These are phyloP conservation scores for Takashimella tepidaria DNA, from an alignment of 1,284 basidiomycete species.

Conservation along the genomic window DNA sequence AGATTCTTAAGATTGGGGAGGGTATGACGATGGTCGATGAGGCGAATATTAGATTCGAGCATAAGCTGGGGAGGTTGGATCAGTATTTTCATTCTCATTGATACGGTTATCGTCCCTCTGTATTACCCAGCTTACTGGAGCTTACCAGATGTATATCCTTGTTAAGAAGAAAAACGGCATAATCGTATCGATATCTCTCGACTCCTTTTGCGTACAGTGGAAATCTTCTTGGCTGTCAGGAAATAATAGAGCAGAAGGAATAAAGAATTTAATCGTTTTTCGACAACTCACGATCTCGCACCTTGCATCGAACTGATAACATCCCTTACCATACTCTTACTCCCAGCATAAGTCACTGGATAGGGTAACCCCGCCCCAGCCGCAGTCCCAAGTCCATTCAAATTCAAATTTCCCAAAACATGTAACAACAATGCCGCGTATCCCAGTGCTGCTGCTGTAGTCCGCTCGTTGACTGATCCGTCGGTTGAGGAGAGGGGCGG, in stretches of 20 bases:
- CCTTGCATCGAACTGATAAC: constrained; percentile 90
- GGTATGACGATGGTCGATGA: constrained; percentile 90
- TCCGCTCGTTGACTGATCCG: constrained; percentile 69
- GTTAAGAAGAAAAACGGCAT: constrained; percentile 93
- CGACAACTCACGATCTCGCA: constrained; percentile 69
- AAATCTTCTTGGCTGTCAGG: constrained; percentile 63
- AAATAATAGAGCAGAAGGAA: too few relatives aligned
- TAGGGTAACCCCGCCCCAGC: constrained; percentile 60
- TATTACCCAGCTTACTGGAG: constrained; percentile 10
- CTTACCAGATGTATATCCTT: constrained; percentile 92
- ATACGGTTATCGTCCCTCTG: too few relatives aligned
- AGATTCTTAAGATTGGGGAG: constrained; percentile 94
- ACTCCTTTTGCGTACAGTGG: constrained; percentile 90
- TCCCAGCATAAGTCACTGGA: constrained; percentile 81
- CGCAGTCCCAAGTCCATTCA: constrained; percentile 44
- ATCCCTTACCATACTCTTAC: constrained; percentile 80
- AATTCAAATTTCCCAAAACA: constrained; percentile 64
- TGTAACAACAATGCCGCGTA: constrained; percentile 80
- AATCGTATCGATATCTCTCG: constrained; percentile 94
- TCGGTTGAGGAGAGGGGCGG: constrained; percentile 60
- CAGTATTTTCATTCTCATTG: constrained; percentile 9
- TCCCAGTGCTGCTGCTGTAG: constrained; percentile 77
- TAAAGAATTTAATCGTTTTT: constrained; percentile 11
- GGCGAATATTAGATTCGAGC: constrained; percentile 77
- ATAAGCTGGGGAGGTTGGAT: constrained; percentile 63